phyloP scores from a whole-genome alignment of 441 rosid genomes.

The Erodium texanum region DNA sequence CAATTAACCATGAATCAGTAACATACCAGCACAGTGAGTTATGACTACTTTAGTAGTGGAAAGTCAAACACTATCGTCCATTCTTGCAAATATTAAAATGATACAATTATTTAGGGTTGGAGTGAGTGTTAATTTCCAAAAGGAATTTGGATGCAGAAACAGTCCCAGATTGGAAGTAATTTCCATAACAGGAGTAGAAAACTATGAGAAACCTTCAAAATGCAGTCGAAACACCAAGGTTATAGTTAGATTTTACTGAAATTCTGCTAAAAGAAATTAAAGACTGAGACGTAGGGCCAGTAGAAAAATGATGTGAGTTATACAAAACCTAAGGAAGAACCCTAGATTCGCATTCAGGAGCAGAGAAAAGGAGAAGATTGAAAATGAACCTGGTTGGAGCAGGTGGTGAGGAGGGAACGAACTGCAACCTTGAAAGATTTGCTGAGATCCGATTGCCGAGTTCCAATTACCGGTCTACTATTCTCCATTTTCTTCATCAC shows the following conservation, averaged over 20 bases:
- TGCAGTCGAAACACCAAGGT: not conserved
- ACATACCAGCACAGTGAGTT: not conserved
- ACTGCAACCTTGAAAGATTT: conserved; percentile 50
- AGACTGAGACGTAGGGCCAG: not conserved
- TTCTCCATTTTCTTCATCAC: conserved; percentile 4
- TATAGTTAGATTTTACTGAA: not conserved
- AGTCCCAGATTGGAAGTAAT: not conserved
- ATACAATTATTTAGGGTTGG: not conserved
- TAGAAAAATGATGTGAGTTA: not conserved
- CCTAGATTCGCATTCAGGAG: not conserved
- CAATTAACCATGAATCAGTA: not conserved
- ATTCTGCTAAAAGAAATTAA: not conserved
- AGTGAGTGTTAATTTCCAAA: not conserved
- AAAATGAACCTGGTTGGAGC: conserved; percentile 38
- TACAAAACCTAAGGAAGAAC: not conserved
- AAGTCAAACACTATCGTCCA: not conserved
- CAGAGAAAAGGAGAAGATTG: not conserved
- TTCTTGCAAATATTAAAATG: not conserved
- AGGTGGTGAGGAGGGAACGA: conserved; percentile 53
- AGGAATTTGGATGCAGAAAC: not conserved
- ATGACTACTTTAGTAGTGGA: too few relatives aligned
- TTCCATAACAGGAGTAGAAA: not conserved
- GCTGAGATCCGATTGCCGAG: conserved; percentile 36
- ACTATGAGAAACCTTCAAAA: not conserved
- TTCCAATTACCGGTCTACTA: conserved; percentile 13